Conservation (phyloP, 176 grass and related monocot species). For the Themeda triandra region DNA sequence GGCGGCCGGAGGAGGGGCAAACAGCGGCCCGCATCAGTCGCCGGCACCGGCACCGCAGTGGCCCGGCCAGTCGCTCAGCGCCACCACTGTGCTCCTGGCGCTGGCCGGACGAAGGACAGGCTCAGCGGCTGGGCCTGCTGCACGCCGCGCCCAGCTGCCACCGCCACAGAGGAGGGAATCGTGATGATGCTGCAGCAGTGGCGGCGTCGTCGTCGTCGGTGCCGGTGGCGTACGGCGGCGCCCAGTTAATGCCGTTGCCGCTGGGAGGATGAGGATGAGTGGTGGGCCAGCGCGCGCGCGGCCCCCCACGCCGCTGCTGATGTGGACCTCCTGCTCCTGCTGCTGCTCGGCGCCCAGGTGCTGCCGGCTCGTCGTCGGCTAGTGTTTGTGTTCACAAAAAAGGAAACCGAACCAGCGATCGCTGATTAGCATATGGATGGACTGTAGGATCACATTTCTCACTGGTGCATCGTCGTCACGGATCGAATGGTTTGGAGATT, state of each 20-base stretch:
- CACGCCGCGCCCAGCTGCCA: too few relatives aligned
- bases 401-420: background rate
- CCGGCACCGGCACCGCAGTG: too few relatives aligned
- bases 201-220: background rate
- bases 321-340: slow-evolving; percentile 4
- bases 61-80: too few relatives aligned
- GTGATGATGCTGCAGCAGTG: slow-evolving; percentile 73
- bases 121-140: too few relatives aligned
- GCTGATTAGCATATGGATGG: background rate
- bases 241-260: slow-evolving; percentile 25
- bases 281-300: too few relatives aligned
- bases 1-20: background rate
- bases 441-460: background rate
- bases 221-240: slow-evolving; percentile 11
- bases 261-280: background rate
- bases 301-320: too few relatives aligned
- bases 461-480: background rate
- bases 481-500: background rate
- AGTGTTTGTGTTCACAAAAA: background rate
- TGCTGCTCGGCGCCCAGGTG: background rate
- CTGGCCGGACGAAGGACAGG: too few relatives aligned
- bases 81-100: too few relatives aligned
- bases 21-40: too few relatives aligned
- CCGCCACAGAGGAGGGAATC: slow-evolving; percentile 44
- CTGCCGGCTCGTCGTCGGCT: background rate